phyloP scores from a whole-genome alignment of 2,329 filamentous ascomycete genomes.

The Aspergillus luchuensis region DNA sequence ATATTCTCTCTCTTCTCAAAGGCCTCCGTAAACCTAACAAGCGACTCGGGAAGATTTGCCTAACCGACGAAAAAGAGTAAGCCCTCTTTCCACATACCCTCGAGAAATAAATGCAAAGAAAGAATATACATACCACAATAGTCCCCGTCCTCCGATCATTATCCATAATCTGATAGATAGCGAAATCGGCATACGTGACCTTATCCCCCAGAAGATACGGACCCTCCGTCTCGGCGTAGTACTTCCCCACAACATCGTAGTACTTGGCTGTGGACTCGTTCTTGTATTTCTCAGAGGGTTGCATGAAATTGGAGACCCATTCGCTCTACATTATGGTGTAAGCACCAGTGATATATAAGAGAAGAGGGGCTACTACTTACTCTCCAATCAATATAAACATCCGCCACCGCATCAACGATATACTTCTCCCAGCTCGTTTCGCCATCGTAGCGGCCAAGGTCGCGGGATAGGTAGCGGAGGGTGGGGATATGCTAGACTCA shows the following conservation, averaged over 20 bases:
- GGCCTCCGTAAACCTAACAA: conserved; percentile 16
- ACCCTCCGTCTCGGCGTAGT: conserved; percentile 33
- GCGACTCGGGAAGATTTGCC: conserved; percentile 14
- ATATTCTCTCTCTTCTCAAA: conserved; percentile 20
- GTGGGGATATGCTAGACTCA: conserved; percentile 33
- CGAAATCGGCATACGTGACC: conserved; percentile 45
- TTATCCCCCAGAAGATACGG: conserved; percentile 43
- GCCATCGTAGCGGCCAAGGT: conserved; percentile 42
- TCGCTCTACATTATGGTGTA: conserved; percentile 14
- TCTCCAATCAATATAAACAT: conserved; percentile 46
- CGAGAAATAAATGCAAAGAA: background rate
- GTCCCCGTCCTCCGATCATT: conserved; percentile 39
- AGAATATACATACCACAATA: conserved; percentile 28
- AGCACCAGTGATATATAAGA: too few relatives aligned
- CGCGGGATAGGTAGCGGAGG: conserved; percentile 41
- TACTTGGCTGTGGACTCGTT: conserved; percentile 31
- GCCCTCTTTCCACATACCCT: too few relatives aligned
- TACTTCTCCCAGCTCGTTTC: conserved; percentile 42
- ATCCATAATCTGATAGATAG: conserved; percentile 44
- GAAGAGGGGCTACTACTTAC: conserved; percentile 25
- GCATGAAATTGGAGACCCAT: conserved; percentile 34
- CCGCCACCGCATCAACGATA: conserved; percentile 40
- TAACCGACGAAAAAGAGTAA: conserved; percentile 4
- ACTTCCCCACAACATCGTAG: conserved; percentile 32
- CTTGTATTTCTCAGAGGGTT: conserved; percentile 37